Evolutionary conservation across 305 asterid species (phyloP).

Genomic region (Euphrasia arctica): DNA sequence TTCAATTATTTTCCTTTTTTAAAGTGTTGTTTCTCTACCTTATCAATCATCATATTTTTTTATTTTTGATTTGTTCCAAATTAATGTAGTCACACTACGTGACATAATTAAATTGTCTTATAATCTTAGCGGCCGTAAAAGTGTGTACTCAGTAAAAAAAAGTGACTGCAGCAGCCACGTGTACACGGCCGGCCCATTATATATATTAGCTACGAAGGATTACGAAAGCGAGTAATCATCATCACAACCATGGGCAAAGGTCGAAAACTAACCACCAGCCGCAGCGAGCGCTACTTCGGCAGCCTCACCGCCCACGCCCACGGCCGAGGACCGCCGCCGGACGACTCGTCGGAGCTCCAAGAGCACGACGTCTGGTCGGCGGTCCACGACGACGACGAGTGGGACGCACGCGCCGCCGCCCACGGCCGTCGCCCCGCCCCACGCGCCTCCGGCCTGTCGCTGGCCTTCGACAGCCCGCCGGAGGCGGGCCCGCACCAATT

Average conservation of each 20-base stretch:
- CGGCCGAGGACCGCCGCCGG: constrained; percentile 39
- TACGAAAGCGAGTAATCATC: too few relatives aligned
- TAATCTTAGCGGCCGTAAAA: too few relatives aligned
- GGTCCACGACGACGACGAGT: constrained; percentile 41
- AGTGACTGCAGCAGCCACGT: too few relatives aligned
- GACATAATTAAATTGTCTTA: too few relatives aligned
- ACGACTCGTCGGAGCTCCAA: constrained; percentile 41
- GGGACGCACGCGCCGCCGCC: constrained; percentile 25
- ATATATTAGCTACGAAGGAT: too few relatives aligned
- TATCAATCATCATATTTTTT: too few relatives aligned
- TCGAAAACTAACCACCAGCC: constrained; percentile 58
- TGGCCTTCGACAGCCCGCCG: constrained; percentile 63
- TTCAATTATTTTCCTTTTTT: too few relatives aligned
- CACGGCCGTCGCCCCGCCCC: constrained; percentile 22
- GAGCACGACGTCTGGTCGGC: constrained; percentile 87
- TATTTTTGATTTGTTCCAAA: too few relatives aligned
- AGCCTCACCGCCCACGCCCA: constrained; percentile 34
- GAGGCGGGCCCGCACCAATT: constrained; percentile 59
- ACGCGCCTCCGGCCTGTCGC: constrained; percentile 61
- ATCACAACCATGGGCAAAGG: constrained; percentile 16
- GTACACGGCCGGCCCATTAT: too few relatives aligned
- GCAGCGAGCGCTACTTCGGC: constrained; percentile 69
- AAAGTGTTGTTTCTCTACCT: too few relatives aligned
- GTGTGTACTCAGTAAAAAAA: too few relatives aligned
- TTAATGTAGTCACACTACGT: too few relatives aligned